Base-by-base conservation (phyloP, 495 filamentous ascomycete species). In the Cercophora sp. region DNA sequence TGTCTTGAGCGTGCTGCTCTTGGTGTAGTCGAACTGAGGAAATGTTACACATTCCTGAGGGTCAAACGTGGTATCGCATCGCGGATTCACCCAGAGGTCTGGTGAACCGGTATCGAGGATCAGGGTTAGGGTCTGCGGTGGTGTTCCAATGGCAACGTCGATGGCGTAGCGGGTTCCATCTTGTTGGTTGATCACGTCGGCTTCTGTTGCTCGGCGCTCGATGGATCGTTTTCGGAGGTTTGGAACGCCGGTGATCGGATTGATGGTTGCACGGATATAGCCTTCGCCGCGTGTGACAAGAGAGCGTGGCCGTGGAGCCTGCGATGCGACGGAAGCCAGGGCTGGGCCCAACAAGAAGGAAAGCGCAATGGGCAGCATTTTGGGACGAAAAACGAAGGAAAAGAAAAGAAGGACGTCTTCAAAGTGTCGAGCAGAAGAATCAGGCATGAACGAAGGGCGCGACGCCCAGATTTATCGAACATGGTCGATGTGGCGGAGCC, bases 51-150 rank as follows among this genome's bases (percentile, higher is more conserved):
- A 76, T 26, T 62, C 62, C 1, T 48, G 32, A 2, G 48, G 43
- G 15, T 62, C 36, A 6, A 56, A 61, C 4, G 70, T 48, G 6
- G 62, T 52, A 1, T 55, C 46, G 42, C 73, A 76, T 1, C 57
- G 34, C 3, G 73, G 73, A 27, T 74, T 71, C 18, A 76, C 67
- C 74, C 74, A 77, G 3, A 72, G 51, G 47, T 76, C 74, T 11
- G 70, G 65, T 19, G 70, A 66, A 18, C 72, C 72, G 0, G 74
- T 77, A 24, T 77, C 74, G 48, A 77, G 59, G 24, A 74, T 65
- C 23, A 77, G 60, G 9, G 62, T 61, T 8, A 74, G 51, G 0
- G 58, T 59, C 48, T 74, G 71, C 2, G 43, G 31, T 1, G 58
- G 58, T 0, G 58, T 60, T 29, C 58, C 58, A 20, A 60, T 34